phyloP scores from a whole-genome alignment of 441 rosid species.

The Manihot esculenta region DNA sequence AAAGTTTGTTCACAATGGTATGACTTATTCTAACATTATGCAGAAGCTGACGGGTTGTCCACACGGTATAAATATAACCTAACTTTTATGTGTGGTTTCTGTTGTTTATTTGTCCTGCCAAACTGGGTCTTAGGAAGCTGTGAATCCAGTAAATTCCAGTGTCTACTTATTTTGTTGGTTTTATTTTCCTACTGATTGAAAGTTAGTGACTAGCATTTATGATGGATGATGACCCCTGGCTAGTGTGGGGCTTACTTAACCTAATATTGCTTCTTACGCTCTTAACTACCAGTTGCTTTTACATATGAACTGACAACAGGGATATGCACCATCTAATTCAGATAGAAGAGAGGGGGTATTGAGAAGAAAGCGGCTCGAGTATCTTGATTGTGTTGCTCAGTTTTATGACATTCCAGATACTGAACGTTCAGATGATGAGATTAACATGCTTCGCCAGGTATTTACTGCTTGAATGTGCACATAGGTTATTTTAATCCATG shows the following conservation, averaged over 20 bases:
- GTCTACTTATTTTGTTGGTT: too few relatives aligned
- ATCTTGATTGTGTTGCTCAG: conserved; percentile 92
- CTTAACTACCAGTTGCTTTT: conserved; percentile 13
- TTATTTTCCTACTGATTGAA: too few relatives aligned
- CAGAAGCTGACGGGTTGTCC: not conserved
- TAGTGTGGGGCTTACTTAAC: conserved; percentile 6
- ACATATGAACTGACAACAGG: conserved; percentile 95
- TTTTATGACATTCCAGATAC: conserved; percentile 91
- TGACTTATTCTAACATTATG: not conserved
- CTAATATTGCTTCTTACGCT: conserved; percentile 10
- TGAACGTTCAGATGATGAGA: conserved; percentile 96
- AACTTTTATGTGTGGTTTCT: not conserved
- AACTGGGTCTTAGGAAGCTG: not conserved
- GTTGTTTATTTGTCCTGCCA: not conserved
- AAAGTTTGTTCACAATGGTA: too few relatives aligned
- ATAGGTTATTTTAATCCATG: conserved; percentile 6
- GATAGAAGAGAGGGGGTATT: conserved; percentile 98
- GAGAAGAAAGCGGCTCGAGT: conserved; percentile 91
- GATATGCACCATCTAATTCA: conserved; percentile 99
- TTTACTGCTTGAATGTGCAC: conserved; percentile 13
- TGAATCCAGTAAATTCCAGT: too few relatives aligned
- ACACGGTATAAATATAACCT: too few relatives aligned
- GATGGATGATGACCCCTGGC: not conserved
- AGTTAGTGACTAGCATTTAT: too few relatives aligned
- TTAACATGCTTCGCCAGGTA: conserved; percentile 98